Evolutionary conservation across 306 rosid genomes (phyloP), one percentile per base, ranked within the genome.

Genomic region (Purshia tridentata): DNA sequence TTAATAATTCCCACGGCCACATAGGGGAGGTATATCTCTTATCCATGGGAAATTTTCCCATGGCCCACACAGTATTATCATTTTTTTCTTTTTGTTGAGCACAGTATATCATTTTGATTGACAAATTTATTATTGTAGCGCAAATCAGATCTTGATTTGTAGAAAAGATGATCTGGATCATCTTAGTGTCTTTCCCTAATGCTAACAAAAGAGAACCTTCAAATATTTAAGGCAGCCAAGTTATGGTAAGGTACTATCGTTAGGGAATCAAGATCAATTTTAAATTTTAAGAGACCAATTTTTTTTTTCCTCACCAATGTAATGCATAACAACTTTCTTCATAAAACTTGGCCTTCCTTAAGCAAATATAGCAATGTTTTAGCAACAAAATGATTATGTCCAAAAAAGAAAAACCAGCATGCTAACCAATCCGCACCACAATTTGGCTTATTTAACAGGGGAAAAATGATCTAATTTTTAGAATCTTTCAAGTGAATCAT

Each of bases 81-180:
- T n/a, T n/a, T n/a, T n/a, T n/a, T n/a, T n/a, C n/a, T n/a, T n/a
- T n/a, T n/a, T n/a, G n/a, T n/a, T n/a, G n/a, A n/a, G n/a, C 2
- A 19, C 40, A n/a, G 48, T 49, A 19, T 23, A n/a, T 37, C 11
- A 37, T 62, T 45, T 69, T 48, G 5, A 41, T 47, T 48, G 23
- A 49, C 52, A 65, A 63, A 45, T 52, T n/a, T 51, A 75, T 40
- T 72, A 48, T 35, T 70, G 35, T 49, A 63, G 51, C 57, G 49
- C 44, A 73, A 75, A 55, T 71, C 73, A 78, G 63, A 58, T 35
- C 72, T 73, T 48, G 22, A 18, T 69, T 49, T 55, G 68, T 35
- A 29, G 19, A 69, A 37, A 23, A 9, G 37, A 60, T 14, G 12
- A 13, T 69, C 53, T 10, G 29, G 18, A 45, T 11, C 18, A 29